Conservation (phyloP, 352 stramenopile genomes). For the Phytophthora lateralis region DNA sequence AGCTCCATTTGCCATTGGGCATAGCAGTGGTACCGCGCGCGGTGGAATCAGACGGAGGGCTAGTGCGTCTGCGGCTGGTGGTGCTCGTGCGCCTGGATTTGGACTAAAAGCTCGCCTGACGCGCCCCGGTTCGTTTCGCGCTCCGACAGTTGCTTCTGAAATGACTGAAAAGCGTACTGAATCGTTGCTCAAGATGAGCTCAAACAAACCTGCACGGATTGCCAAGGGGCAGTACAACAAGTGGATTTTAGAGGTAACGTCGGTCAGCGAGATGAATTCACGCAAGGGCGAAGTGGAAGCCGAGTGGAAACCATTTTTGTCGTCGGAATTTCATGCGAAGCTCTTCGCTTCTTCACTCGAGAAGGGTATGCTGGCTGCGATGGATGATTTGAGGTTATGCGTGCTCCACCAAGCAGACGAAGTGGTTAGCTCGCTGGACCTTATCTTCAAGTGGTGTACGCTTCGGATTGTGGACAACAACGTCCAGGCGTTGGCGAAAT, state of each 20-base stretch:
- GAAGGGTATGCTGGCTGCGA: slow-evolving; percentile 83
- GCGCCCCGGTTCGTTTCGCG: slow-evolving; percentile 42
- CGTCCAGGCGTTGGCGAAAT: slow-evolving; percentile 81
- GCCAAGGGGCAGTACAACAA: slow-evolving; percentile 78
- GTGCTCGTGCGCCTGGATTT: slow-evolving; percentile 19
- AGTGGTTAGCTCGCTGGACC: slow-evolving; percentile 68
- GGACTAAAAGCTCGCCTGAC: slow-evolving; percentile 39
- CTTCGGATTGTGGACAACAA: slow-evolving; percentile 90
- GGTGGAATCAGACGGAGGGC: slow-evolving; percentile 27
- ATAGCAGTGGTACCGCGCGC: slow-evolving; percentile 22
- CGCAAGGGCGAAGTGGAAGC: slow-evolving; percentile 78
- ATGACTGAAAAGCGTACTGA: slow-evolving; percentile 44
- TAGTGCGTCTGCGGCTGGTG: slow-evolving; percentile 26
- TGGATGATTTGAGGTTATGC: slow-evolving; percentile 75
- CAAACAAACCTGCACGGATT: slow-evolving; percentile 60
- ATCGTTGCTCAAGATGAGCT: slow-evolving; percentile 69
- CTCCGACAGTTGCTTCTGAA: slow-evolving; percentile 36
- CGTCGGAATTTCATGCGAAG: slow-evolving; percentile 71
- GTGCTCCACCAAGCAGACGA: slow-evolving; percentile 71
- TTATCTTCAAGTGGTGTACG: slow-evolving; percentile 87
- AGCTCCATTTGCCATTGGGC: slow-evolving; percentile 11
- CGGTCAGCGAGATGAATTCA: slow-evolving; percentile 62
- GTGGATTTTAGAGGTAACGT: slow-evolving; percentile 85
- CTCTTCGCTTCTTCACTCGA: slow-evolving; percentile 81
- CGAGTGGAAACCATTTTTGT: slow-evolving; percentile 80